These are phyloP conservation scores for Chloropicon primus DNA, from an alignment of 139 green algal species.

Conservation along the genomic window DNA sequence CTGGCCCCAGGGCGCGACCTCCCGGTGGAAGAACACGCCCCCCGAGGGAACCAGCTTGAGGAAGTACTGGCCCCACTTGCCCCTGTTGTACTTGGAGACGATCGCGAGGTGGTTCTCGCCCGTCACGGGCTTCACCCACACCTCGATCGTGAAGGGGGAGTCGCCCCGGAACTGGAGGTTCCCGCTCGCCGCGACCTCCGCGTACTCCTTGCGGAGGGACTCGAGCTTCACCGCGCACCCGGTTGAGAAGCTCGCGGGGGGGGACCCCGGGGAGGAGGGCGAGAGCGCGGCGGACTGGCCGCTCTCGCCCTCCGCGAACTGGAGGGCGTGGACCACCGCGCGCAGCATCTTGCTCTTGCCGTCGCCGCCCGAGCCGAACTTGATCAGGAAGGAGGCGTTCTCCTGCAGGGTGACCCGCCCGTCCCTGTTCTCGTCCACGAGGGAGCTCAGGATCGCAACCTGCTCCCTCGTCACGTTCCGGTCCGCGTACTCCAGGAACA, in stretches of 20 bases:
- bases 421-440: constrained; percentile 4
- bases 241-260: neutral
- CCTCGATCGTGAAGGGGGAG: constrained; percentile 11
- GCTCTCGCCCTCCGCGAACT: neutral
- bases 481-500: neutral
- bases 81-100: constrained; percentile 13
- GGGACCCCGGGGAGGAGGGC: neutral
- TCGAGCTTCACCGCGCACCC: constrained; percentile 1
- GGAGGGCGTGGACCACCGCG: neutral
- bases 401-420: constrained; percentile 5
- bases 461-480: neutral
- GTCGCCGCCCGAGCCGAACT: neutral
- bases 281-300: neutral
- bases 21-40: constrained; percentile 16
- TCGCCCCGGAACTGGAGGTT: constrained; percentile 7
- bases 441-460: neutral
- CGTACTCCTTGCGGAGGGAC: neutral
- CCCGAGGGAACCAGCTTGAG: constrained; percentile 4
- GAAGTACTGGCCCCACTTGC: constrained; percentile 19
- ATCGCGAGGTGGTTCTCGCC: neutral
- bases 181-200: constrained; percentile 6
- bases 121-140: constrained; percentile 13
- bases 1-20: constrained; percentile 19
- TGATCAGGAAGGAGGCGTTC: neutral
- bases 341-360: neutral